These are phyloP conservation scores for Piper longum DNA, from an alignment of 164 flowering plant genomes.

Conservation along the genomic window DNA sequence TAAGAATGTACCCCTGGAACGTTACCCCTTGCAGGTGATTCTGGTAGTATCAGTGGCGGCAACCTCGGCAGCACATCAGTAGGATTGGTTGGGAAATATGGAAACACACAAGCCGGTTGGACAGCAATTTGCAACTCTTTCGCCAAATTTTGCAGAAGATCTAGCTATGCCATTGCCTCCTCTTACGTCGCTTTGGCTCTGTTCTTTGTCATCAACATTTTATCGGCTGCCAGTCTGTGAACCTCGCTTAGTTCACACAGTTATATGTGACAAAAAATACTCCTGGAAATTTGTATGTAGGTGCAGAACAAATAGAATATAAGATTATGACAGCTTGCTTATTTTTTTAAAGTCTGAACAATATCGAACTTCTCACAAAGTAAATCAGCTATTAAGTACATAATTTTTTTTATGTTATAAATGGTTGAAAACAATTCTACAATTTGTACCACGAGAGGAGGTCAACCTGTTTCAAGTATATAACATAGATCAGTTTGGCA, in stretches of 20 bases:
- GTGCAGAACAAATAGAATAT: too few relatives aligned
- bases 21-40: conserved; percentile 21
- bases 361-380: too few relatives aligned
- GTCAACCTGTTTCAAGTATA: too few relatives aligned
- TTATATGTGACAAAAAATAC: too few relatives aligned
- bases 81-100: conserved; percentile 31
- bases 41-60: conserved; percentile 28
- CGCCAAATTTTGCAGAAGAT: conserved; percentile 29
- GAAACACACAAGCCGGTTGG: conserved; percentile 44
- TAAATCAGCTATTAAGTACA: too few relatives aligned
- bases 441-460: too few relatives aligned
- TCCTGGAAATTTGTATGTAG: too few relatives aligned
- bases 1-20: neutral
- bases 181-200: conserved; percentile 28
- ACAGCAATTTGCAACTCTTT: conserved; percentile 26
- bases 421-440: too few relatives aligned
- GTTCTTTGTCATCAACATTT: conserved; percentile 21
- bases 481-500: too few relatives aligned
- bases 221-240: conserved; percentile 15
- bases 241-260: neutral
- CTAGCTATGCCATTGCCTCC: conserved; percentile 10
- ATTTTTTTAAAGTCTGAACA: too few relatives aligned
- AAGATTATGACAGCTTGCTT: too few relatives aligned
- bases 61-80: conserved; percentile 42
- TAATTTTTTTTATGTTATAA: too few relatives aligned